Conservation (phyloP, 2,329 filamentous ascomycete species). For the Dothistroma pini region DNA sequence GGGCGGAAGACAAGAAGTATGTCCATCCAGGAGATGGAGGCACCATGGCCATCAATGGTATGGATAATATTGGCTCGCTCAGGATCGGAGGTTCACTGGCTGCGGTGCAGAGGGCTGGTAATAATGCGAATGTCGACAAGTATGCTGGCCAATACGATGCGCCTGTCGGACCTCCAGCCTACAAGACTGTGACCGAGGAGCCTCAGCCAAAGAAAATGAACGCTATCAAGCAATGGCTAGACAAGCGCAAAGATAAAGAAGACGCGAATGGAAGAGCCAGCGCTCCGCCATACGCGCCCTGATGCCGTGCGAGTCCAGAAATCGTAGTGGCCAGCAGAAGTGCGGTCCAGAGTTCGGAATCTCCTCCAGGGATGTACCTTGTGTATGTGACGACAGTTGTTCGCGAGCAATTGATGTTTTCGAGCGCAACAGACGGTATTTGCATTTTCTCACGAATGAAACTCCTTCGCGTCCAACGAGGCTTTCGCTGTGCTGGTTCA, state of each 20-base stretch:
- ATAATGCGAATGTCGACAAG: slow-evolving; percentile 5
- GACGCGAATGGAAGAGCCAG: slow-evolving; percentile 12
- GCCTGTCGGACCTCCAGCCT: slow-evolving; percentile 21
- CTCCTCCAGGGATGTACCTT: not conserved
- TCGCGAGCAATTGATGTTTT: not conserved
- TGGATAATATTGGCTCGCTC: slow-evolving; percentile 14
- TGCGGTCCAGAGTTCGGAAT: not conserved
- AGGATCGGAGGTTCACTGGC: slow-evolving; percentile 16
- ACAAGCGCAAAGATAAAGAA: slow-evolving; percentile 19
- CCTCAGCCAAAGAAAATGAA: slow-evolving; percentile 9
- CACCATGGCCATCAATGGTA: slow-evolving; percentile 12
- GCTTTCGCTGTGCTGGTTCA: too few species aligned
- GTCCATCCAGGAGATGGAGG: slow-evolving; percentile 23
- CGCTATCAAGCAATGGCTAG: slow-evolving; percentile 18
- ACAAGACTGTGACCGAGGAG: slow-evolving; percentile 12
- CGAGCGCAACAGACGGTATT: too few species aligned
- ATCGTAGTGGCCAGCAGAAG: not conserved
- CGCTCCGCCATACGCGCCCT: slow-evolving; percentile 11
- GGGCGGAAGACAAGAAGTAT: slow-evolving; percentile 26
- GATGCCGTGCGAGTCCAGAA: not conserved
- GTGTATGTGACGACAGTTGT: not conserved
- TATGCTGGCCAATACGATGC: slow-evolving; percentile 21
- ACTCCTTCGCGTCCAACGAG: too few species aligned
- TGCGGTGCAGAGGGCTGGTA: not conserved
- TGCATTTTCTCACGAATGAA: too few species aligned